These are phyloP conservation scores for Acacia acuminata DNA, from an alignment of 306 rosid species.

Conservation along the genomic window DNA sequence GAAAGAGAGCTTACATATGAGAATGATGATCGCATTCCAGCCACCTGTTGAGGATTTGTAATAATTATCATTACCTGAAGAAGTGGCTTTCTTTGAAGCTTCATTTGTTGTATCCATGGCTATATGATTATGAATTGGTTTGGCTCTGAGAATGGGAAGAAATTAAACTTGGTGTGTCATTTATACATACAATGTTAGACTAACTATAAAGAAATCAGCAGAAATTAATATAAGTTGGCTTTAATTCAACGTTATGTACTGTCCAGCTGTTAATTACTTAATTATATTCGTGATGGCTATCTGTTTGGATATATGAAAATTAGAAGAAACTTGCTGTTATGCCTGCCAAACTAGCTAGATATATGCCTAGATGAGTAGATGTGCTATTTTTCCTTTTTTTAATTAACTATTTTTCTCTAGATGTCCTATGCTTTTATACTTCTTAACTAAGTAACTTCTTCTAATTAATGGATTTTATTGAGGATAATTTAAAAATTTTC, in stretches of 20 bases:
- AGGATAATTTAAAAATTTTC: background rate
- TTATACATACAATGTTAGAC: background rate
- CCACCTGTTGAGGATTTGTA: constrained; percentile 37
- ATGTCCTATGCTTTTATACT: too few relatives aligned
- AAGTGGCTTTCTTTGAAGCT: background rate
- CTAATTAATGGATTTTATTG: background rate
- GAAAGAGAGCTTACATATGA: constrained; percentile 41
- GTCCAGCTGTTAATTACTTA: background rate
- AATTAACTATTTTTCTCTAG: too few relatives aligned
- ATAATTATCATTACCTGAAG: background rate
- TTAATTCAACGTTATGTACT: background rate
- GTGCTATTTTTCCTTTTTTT: background rate
- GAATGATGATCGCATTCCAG: constrained; percentile 59
- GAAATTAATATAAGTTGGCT: background rate
- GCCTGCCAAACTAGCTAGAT: background rate
- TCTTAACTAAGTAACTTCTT: background rate
- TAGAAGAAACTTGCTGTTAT: background rate
- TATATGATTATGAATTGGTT: background rate
- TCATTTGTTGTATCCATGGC: background rate
- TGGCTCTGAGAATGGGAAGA: background rate
- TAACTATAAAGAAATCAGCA: background rate
- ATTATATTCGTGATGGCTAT: background rate
- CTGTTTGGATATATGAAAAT: background rate
- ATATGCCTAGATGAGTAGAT: background rate
- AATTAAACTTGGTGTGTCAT: background rate